Conservation (phyloP, 257 asterid genomes). For the Solanum tacnaense region DNA sequence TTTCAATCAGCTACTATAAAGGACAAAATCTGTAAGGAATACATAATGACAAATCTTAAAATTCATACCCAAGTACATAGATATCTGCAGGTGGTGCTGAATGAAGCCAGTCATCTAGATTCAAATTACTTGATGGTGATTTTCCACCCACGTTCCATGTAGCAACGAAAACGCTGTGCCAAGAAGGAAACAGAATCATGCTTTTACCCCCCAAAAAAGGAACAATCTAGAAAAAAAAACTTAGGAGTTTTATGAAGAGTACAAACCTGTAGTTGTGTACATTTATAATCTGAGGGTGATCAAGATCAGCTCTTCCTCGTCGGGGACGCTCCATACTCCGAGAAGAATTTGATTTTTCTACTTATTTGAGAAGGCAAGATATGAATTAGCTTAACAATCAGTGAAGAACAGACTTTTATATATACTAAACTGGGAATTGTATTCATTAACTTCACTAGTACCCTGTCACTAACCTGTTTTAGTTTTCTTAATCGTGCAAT, state of each 20-base stretch:
- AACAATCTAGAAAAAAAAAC: not conserved
- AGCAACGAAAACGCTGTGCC: slow-evolving; percentile 67
- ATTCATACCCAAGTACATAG: slow-evolving; percentile 83
- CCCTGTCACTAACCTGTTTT: slow-evolving; percentile 49
- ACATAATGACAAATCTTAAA: not conserved
- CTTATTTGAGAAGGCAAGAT: not conserved
- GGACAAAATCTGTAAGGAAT: not conserved
- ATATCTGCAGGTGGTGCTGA: slow-evolving; percentile 97
- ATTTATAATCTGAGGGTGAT: slow-evolving; percentile 91
- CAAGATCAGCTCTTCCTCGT: slow-evolving; percentile 71
- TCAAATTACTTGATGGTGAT: slow-evolving; percentile 69
- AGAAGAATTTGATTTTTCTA: slow-evolving; percentile 52
- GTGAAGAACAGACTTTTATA: not conserved
- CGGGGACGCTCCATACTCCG: slow-evolving; percentile 53
- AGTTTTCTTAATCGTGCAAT: slow-evolving; percentile 61
- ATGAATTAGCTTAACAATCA: not conserved
- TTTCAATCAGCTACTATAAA: not conserved
- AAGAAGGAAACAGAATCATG: not conserved
- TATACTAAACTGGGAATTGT: not conserved
- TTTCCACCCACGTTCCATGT: slow-evolving; percentile 99
- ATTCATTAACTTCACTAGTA: not conserved
- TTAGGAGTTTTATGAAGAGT: not conserved
- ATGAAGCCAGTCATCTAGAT: slow-evolving; percentile 90
- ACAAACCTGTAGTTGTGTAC: slow-evolving; percentile 60
- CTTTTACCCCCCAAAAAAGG: not conserved